Percentiles rank a stretch among this genome's conserved stretches.
Evolutionary conservation across 495 filamentous ascomycete genomes (phyloP).

Genomic region (Hypoxylon rickii): DNA sequence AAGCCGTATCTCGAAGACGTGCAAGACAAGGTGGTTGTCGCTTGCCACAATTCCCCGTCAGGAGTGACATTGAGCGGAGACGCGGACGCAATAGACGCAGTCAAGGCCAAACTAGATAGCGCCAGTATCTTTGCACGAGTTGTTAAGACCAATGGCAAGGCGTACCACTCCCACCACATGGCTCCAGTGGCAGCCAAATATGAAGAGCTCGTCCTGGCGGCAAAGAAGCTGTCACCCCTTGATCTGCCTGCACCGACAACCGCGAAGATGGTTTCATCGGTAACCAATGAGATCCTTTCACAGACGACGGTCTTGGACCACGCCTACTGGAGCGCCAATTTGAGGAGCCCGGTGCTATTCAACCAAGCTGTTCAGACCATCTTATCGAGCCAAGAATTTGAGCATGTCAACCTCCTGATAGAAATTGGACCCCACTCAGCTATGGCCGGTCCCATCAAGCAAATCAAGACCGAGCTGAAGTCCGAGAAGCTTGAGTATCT

Average conservation of each 20-base stretch:
- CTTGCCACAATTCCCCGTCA: conserved; percentile 50
- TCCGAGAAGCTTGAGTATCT: conserved; percentile 40
- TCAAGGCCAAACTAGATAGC: conserved; percentile 36
- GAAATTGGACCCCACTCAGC: conserved; percentile 63
- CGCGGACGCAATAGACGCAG: conserved; percentile 37
- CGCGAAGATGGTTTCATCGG: conserved; percentile 28
- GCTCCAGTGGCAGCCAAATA: conserved; percentile 38
- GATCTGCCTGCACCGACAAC: conserved; percentile 38
- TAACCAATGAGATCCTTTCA: conserved; percentile 29
- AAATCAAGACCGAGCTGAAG: conserved; percentile 36
- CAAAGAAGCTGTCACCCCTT: conserved; percentile 6
- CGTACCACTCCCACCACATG: conserved; percentile 63
- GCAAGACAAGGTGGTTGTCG: conserved; percentile 35
- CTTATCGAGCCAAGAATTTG: neutral
- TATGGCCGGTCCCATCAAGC: conserved; percentile 50
- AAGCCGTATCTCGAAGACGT: conserved; percentile 39
- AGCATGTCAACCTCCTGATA: conserved; percentile 39
- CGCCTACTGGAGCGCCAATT: conserved; percentile 54
- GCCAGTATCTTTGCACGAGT: conserved; percentile 44
- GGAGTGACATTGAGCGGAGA: conserved; percentile 56
- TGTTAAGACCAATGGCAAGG: conserved; percentile 46
- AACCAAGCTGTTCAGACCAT: conserved; percentile 40
- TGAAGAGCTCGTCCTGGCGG: conserved; percentile 27
- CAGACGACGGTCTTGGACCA: conserved; percentile 17
- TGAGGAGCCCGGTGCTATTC: conserved; percentile 53